A percentile compares a stretch with the other conserved stretches of the same genome.
phyloP scores from a whole-genome alignment of 441 rosid species.

The Omphalea diandra region DNA sequence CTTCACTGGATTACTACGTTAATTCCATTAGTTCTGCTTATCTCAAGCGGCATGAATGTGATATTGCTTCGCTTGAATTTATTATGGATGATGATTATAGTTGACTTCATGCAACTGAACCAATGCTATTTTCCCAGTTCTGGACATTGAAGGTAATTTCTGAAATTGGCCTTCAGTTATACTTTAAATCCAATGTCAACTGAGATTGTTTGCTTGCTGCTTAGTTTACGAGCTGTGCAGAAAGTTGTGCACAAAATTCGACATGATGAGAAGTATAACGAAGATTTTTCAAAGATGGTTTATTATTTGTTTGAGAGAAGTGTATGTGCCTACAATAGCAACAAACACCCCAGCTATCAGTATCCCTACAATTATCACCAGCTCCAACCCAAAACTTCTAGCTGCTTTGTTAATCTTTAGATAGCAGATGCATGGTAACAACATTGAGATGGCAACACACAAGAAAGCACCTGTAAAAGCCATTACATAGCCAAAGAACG shows the following conservation, averaged over 20 bases:
- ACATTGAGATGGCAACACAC: constrained; percentile 42
- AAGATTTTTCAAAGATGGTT: constrained; percentile 27
- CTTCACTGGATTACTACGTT: too few species aligned
- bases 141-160: too few species aligned
- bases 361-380: constrained; percentile 35
- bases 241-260: neutral
- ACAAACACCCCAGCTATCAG: constrained; percentile 35
- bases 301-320: constrained; percentile 48
- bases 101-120: too few species aligned
- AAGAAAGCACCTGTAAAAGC: constrained; percentile 61
- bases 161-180: too few species aligned
- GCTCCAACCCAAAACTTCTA: constrained; percentile 34
- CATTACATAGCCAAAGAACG: constrained; percentile 70
- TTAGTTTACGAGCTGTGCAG: too few species aligned
- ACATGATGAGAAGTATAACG: neutral
- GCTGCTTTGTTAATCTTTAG: constrained; percentile 42
- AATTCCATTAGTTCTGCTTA: too few species aligned
- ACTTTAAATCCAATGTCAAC: too few species aligned
- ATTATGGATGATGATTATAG: too few species aligned
- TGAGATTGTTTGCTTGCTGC: neutral
- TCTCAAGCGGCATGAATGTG: too few species aligned
- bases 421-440: constrained; percentile 63
- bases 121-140: too few species aligned
- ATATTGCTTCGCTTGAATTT: too few species aligned
- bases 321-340: constrained; percentile 44